These are phyloP conservation scores for Septoria linicola DNA, from an alignment of 2,329 filamentous ascomycete species.

Conservation along the genomic window DNA sequence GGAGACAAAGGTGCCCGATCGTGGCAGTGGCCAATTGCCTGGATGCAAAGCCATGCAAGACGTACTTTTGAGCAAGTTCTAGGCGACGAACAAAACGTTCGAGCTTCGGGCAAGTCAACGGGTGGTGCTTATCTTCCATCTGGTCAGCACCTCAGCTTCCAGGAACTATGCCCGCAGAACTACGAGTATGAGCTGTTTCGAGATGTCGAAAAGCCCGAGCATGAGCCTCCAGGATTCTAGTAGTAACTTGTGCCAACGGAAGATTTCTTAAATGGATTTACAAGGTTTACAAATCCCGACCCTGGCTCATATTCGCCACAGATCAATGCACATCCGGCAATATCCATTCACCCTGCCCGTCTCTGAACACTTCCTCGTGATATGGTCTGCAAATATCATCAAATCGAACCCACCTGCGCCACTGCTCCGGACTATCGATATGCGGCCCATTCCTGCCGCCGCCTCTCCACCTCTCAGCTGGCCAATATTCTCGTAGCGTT, in stretches of 20 bases:
- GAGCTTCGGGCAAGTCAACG: slow-evolving; percentile 35
- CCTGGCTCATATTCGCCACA: neutral
- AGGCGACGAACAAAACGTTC: slow-evolving; percentile 28
- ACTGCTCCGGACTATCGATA: slow-evolving; percentile 44
- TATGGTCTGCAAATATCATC: slow-evolving; percentile 46
- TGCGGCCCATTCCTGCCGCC: slow-evolving; percentile 51
- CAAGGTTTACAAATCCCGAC: neutral
- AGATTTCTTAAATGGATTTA: neutral
- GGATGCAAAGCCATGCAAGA: slow-evolving; percentile 25
- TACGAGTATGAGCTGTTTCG: slow-evolving; percentile 26
- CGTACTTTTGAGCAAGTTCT: slow-evolving; percentile 28
- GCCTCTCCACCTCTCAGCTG: slow-evolving; percentile 48
- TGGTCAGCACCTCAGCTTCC: slow-evolving; percentile 39
- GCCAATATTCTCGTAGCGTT: slow-evolving; percentile 40
- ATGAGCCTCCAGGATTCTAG: slow-evolving; percentile 3
- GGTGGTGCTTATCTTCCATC: slow-evolving; percentile 41
- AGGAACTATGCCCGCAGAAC: slow-evolving; percentile 23
- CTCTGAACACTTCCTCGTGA: slow-evolving; percentile 48
- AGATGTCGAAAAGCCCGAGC: slow-evolving; percentile 18
- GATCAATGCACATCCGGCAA: slow-evolving; percentile 21
- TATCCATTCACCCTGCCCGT: slow-evolving; percentile 43
- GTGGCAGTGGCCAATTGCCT: slow-evolving; percentile 20
- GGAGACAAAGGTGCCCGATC: slow-evolving; percentile 25
- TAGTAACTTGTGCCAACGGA: no score
- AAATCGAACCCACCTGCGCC: slow-evolving; percentile 46